Percentiles rank a stretch among this genome's conserved stretches.
These are phyloP conservation scores for Trichoderma parareesei DNA, from an alignment of 495 filamentous ascomycete genomes.

Conservation along the genomic window DNA sequence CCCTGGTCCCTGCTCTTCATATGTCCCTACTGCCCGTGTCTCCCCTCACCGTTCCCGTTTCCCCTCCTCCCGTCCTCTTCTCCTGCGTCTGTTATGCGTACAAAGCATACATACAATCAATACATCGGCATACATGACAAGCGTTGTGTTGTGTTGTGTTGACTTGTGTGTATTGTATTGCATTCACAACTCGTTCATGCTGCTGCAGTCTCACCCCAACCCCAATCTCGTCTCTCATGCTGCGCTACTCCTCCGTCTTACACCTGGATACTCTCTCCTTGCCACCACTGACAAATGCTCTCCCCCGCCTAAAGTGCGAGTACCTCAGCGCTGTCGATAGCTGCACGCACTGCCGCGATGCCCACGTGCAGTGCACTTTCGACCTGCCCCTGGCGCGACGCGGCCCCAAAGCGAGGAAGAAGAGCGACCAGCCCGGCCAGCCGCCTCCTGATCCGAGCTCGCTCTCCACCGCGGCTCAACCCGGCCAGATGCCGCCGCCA, in stretches of 20 bases:
- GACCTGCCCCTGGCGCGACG: conserved; percentile 9
- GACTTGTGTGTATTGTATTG: background rate
- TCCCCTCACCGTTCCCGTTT: background rate
- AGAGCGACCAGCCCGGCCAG: conserved; percentile 3
- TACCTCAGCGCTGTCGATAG: conserved; percentile 4
- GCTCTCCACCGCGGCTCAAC: background rate
- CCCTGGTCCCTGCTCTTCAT: background rate
- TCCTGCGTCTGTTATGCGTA: background rate
- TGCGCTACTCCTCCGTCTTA: background rate
- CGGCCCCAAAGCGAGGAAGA: conserved; percentile 9
- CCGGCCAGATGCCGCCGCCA: conserved; percentile 7
- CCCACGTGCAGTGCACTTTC: conserved; percentile 7
- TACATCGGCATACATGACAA: too few species aligned
- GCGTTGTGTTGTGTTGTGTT: too few species aligned
- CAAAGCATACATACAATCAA: background rate
- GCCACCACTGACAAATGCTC: conserved; percentile 2
- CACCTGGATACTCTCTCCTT: background rate
- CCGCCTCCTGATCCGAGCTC: conserved; percentile 6
- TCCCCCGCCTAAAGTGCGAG: conserved; percentile 1
- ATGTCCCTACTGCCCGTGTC: background rate
- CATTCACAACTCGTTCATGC: background rate
- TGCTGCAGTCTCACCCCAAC: background rate
- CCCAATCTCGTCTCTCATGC: background rate
- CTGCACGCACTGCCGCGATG: conserved; percentile 11
- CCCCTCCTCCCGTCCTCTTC: background rate